phyloP scores from a whole-genome alignment of 345 rosid species.

The Alliaria petiolata region DNA sequence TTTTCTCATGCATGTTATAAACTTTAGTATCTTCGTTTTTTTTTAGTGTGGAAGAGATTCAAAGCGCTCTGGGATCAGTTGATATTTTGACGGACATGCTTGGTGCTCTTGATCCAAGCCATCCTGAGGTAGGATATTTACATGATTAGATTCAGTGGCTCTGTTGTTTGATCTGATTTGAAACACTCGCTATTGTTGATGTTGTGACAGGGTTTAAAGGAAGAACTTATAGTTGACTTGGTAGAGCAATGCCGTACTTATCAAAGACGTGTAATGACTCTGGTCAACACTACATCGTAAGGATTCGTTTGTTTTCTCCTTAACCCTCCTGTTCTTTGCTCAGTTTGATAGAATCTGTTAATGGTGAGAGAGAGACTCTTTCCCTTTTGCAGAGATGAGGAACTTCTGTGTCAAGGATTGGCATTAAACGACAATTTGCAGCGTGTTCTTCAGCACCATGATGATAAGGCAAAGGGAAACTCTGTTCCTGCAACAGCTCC shows the following conservation, averaged over 20 bases:
- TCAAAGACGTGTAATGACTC: constrained; percentile 74
- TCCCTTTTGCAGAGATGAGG: constrained; percentile 65
- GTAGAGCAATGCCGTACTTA: constrained; percentile 88
- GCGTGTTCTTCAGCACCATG: constrained; percentile 75
- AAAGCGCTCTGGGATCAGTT: constrained; percentile 64
- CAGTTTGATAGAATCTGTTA: neutral
- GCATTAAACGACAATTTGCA: constrained; percentile 83
- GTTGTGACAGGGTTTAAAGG: constrained; percentile 64
- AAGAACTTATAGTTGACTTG: constrained; percentile 87
- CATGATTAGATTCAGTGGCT: neutral
- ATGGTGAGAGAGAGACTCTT: constrained; percentile 24
- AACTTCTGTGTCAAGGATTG: constrained; percentile 74
- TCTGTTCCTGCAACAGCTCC: constrained; percentile 40
- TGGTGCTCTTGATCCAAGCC: constrained; percentile 76
- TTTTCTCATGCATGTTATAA: constrained; percentile 6
- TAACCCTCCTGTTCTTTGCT: neutral
- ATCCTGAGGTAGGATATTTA: constrained; percentile 54
- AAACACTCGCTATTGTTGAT: neutral
- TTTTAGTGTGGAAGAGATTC: constrained; percentile 73
- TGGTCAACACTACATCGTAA: constrained; percentile 72
- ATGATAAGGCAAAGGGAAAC: constrained; percentile 69
- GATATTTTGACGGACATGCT: constrained; percentile 87
- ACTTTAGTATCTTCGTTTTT: neutral
- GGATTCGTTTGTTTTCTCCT: constrained; percentile 24
- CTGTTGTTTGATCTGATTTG: constrained; percentile 4